Conservation (phyloP, 768 basidiomycete species). For the Rhizopogon rudus region DNA sequence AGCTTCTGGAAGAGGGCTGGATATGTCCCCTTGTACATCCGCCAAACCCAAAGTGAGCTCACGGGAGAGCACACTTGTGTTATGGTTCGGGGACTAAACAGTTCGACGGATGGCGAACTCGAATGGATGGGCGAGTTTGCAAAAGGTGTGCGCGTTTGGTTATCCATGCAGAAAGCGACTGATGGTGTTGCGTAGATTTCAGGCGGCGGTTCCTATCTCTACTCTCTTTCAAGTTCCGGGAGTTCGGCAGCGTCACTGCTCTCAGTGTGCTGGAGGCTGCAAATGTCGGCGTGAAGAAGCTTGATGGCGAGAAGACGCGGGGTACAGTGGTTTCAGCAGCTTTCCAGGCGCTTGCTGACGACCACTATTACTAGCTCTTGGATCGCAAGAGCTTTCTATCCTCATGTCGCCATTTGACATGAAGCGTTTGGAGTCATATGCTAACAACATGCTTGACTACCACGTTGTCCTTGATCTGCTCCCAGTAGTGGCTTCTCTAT, state of each 20-base stretch:
- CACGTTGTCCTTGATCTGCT: constrained; percentile 93
- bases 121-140: constrained; percentile 90
- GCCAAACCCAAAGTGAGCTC: constrained; percentile 90
- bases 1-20: constrained; percentile 96
- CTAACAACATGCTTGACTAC: constrained; percentile 94
- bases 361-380: constrained; percentile 26
- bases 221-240: constrained; percentile 91
- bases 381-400: constrained; percentile 46
- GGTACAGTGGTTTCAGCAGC: constrained; percentile 6
- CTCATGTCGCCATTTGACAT: constrained; percentile 88
- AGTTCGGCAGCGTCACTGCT: constrained; percentile 84
- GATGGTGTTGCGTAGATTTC: constrained; percentile 61
- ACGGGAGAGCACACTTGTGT: constrained; percentile 97
- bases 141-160: constrained; percentile 44
- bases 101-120: constrained; percentile 52
- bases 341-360: constrained; percentile 5
- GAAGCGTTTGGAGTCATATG: constrained; percentile 92
- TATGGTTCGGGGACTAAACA: constrained; percentile 86
- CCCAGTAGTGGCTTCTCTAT: constrained; percentile 74
- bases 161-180: not conserved
- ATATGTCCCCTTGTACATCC: constrained; percentile 86
- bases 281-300: constrained; percentile 52
- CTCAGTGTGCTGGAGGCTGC: constrained; percentile 87
- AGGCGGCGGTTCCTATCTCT: constrained; percentile 83
- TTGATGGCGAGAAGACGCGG: constrained; percentile 31